Base-by-base conservation (phyloP, 345 rosid species). In the Linum usitatissimum region DNA sequence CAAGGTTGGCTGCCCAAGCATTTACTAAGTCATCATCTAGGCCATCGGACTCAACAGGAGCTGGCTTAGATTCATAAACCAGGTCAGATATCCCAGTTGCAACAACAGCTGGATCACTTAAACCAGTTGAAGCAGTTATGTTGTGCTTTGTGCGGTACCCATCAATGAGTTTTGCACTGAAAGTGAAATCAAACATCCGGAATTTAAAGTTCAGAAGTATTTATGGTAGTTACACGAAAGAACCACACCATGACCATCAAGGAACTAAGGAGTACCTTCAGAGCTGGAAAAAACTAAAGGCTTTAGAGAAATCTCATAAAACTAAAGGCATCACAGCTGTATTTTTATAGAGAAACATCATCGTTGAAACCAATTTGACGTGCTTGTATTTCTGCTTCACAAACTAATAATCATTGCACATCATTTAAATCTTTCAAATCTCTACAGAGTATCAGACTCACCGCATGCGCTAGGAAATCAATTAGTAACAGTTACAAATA, bases 1-100 rank as follows among this genome's bases (percentile, higher is more conserved):
- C 99, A 62, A 93, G 97, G 77, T 84, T 93, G 71, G 94, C 90
- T 55, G 97, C 97, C 99, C 99, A 93, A 51, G 96, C 99, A 78
- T 93, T 93, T 64, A 93, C 99, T 30, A 93, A 83, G 79, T 93
- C 99, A 82, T 93, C 95, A 69, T 93, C 97, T 58, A 93, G 83
- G 18, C 82, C 71, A 70, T 87, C 90, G 66, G 94, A 70, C 72
- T 86, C 88, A 55, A 75, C 75, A 62, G 82, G 79, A 28, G 86
- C 85, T 21, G 88, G 87, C 73, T 80, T 82, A 59, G 91, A 80
- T 75, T 90, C 97, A 73, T 90, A 90, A 53, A 90, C 72, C 66
- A 93, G 85, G 70, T 87, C 99, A 59, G 97, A 90, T 70, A 93
- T 93, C 63, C 97, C 99, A 64, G 90, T 86, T 49, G 95, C 92